Evolutionary conservation across 768 basidiomycete genomes (phyloP).

Genomic region (Chalciporus piperatus): DNA sequence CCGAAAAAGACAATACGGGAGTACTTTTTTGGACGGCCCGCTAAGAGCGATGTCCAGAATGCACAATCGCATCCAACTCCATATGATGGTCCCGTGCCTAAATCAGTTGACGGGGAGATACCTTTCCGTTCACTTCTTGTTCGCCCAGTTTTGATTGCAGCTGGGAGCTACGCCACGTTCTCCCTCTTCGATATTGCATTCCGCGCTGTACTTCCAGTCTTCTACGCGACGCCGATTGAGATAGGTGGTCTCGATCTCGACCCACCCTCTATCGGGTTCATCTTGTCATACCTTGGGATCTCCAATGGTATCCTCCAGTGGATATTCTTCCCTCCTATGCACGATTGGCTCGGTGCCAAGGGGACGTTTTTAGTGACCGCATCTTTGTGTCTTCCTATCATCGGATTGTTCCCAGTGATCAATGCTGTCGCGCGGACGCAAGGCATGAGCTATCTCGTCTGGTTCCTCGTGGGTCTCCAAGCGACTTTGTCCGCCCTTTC

Average conservation of each 20-base stretch:
- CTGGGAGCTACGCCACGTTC: constrained; percentile 57
- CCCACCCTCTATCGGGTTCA: constrained; percentile 31
- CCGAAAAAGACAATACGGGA: constrained; percentile 12
- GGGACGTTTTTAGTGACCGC: constrained; percentile 51
- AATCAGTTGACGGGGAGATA: constrained; percentile 26
- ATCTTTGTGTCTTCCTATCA: constrained; percentile 44
- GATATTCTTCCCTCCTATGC: constrained; percentile 56
- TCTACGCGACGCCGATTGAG: constrained; percentile 29
- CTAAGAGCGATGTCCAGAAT: neutral
- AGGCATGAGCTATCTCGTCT: constrained; percentile 45
- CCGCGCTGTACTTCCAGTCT: constrained; percentile 41
- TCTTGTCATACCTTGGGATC: constrained; percentile 25
- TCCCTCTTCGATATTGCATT: constrained; percentile 64
- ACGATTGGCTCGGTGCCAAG: constrained; percentile 59
- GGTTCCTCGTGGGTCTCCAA: constrained; percentile 50
- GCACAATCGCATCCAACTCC: neutral
- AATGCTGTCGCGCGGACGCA: constrained; percentile 33
- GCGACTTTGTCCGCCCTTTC: constrained; percentile 42
- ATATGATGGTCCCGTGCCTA: neutral
- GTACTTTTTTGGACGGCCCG: constrained; percentile 13
- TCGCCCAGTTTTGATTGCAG: constrained; percentile 52
- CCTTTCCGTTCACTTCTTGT: constrained; percentile 49
- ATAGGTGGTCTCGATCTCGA: constrained; percentile 28
- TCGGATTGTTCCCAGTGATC: constrained; percentile 42
- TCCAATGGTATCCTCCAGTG: constrained; percentile 49